These are phyloP conservation scores for Metschnikowia matae DNA, from an alignment of 805 yeast species.

Conservation along the genomic window DNA sequence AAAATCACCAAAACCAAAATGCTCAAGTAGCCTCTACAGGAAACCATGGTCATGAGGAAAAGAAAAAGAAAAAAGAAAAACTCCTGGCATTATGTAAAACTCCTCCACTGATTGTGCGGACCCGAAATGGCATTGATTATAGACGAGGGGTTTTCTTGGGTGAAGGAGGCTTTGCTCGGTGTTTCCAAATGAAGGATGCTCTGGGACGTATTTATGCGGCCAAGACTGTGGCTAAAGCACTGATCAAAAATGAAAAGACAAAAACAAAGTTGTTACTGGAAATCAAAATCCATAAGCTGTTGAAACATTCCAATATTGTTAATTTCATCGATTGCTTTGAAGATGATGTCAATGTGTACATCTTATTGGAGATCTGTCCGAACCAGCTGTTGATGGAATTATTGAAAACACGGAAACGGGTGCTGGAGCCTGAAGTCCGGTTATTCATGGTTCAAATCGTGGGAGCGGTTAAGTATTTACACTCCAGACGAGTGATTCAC, in stretches of 20 bases:
- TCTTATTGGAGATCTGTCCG: slow-evolving; percentile 89
- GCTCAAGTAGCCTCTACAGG: too few relatives aligned
- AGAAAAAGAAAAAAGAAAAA: slow-evolving; percentile 77
- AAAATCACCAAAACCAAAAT: too few relatives aligned
- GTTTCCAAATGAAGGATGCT: slow-evolving; percentile 93
- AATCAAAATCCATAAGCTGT: slow-evolving; percentile 88
- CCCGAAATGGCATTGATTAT: slow-evolving; percentile 82
- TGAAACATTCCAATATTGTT: slow-evolving; percentile 86
- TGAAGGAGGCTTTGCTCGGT: slow-evolving; percentile 98
- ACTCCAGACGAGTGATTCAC: slow-evolving; percentile 86
- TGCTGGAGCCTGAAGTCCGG: slow-evolving; percentile 90
- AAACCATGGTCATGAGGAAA: slow-evolving; percentile 7
- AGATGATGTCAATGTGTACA: slow-evolving; percentile 91
- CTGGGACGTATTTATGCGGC: slow-evolving; percentile 89
- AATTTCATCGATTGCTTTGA: slow-evolving; percentile 95
- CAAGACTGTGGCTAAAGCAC: slow-evolving; percentile 94
- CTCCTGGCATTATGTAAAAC: slow-evolving; percentile 89
- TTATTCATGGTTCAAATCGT: slow-evolving; percentile 86
- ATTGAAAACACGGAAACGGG: slow-evolving; percentile 74
- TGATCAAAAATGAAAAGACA: slow-evolving; percentile 87
- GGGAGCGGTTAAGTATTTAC: slow-evolving; percentile 93
- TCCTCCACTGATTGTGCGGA: slow-evolving; percentile 90
- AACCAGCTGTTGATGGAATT: slow-evolving; percentile 93
- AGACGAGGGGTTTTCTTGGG: slow-evolving; percentile 89
- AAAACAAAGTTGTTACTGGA: slow-evolving; percentile 83